Evolutionary conservation across 179 eudicot genomes (phyloP).

Genomic region (Pouteria campechiana): DNA sequence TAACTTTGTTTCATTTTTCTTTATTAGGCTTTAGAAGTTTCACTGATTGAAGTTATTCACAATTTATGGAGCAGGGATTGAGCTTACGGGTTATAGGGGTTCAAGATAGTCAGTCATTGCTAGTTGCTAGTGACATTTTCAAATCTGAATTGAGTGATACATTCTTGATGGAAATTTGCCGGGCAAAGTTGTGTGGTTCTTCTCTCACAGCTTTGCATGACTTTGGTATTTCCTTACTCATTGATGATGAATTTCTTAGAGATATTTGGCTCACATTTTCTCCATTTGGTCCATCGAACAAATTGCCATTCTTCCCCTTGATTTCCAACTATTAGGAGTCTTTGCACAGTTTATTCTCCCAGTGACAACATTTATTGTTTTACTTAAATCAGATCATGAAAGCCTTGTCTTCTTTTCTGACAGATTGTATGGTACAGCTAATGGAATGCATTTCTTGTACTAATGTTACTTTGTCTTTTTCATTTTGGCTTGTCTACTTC

Average conservation of each 20-base stretch:
- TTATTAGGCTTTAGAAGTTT: neutral
- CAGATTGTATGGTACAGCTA: no score
- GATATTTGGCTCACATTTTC: no score
- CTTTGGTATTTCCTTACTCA: constrained; percentile 27
- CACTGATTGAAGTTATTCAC: neutral
- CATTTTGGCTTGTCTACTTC: constrained; percentile 6
- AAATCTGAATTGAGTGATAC: constrained; percentile 61
- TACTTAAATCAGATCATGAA: no score
- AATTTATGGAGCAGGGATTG: constrained; percentile 36
- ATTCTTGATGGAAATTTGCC: constrained; percentile 40
- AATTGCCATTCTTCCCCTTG: no score
- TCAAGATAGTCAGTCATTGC: constrained; percentile 66
- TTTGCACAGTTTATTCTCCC: no score
- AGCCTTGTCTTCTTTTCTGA: no score
- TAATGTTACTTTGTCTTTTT: neutral
- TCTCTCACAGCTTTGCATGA: constrained; percentile 31
- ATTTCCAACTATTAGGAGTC: no score
- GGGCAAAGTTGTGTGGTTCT: constrained; percentile 44
- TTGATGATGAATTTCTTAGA: no score
- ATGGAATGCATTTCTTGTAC: neutral
- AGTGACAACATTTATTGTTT: no score
- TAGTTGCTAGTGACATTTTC: constrained; percentile 43
- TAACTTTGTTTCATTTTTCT: neutral
- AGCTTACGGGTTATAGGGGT: constrained; percentile 69
- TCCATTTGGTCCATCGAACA: no score